Percentiles rank a stretch among this genome's conserved stretches.
These are phyloP conservation scores for Candida manassasensis DNA, from an alignment of 805 yeast species.

Conservation along the genomic window DNA sequence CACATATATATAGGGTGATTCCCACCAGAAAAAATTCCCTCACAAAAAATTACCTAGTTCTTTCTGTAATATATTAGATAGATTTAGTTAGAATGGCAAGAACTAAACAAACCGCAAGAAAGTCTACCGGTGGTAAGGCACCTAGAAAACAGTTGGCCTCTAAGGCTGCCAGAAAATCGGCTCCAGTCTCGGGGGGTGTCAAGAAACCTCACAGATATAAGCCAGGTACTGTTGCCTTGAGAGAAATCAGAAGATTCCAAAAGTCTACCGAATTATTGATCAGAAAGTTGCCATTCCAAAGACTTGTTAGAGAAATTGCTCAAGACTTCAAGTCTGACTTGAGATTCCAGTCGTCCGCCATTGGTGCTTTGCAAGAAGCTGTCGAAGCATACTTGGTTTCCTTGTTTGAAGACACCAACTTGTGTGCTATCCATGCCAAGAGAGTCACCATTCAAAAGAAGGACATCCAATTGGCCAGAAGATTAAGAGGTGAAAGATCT, in stretches of 20 bases:
- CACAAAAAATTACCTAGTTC: not conserved
- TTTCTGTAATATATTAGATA: constrained; percentile 2
- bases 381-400: constrained; percentile 97
- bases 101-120: constrained; percentile 93
- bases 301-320: constrained; percentile 94
- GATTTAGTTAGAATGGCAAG: constrained; percentile 62
- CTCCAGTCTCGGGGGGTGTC: constrained; percentile 90
- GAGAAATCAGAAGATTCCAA: constrained; percentile 97
- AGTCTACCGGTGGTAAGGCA: constrained; percentile 93
- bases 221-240: constrained; percentile 95
- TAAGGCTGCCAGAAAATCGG: constrained; percentile 90
- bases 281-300: constrained; percentile 95
- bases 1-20: not conserved
- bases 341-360: constrained; percentile 96
- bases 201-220: constrained; percentile 94
- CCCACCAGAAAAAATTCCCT: not conserved
- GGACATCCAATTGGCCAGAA: constrained; percentile 96
- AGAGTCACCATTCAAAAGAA: constrained; percentile 98
- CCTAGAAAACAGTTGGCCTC: constrained; percentile 93
- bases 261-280: constrained; percentile 91
- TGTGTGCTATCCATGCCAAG: constrained; percentile 98
- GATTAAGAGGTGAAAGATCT: constrained; percentile 96
- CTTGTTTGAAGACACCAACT: constrained; percentile 94
- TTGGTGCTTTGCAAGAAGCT: constrained; percentile 97
- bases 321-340: constrained; percentile 90